Percentiles rank a stretch among this genome's conserved stretches.
Conservation (phyloP, 176 grass and related monocot species). For the Echinochloa phyllopogon region DNA sequence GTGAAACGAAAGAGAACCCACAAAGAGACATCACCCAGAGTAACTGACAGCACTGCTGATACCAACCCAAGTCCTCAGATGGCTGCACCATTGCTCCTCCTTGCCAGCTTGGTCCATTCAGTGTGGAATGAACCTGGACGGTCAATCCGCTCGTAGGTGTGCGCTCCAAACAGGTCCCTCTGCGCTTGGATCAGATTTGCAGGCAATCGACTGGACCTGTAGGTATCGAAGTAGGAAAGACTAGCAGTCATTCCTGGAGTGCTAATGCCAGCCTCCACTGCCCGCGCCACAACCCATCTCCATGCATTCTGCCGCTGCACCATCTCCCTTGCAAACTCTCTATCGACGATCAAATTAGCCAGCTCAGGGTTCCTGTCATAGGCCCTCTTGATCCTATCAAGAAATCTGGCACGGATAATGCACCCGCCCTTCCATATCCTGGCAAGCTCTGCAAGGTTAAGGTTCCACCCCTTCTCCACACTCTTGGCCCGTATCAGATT, state of each 20-base stretch:
- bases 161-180: slow-evolving; percentile 92
- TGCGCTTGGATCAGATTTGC: slow-evolving; percentile 97
- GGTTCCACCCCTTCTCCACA: slow-evolving; percentile 80
- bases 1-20: slow-evolving; percentile 40
- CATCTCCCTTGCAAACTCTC: slow-evolving; percentile 94
- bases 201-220: slow-evolving; percentile 76
- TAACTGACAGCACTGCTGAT: slow-evolving; percentile 2
- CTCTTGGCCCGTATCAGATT: slow-evolving; percentile 86
- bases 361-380: slow-evolving; percentile 78
- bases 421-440: slow-evolving; percentile 98
- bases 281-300: slow-evolving; percentile 87
- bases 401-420: slow-evolving; percentile 89
- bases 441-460: slow-evolving; percentile 81
- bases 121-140: slow-evolving; percentile 84
- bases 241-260: slow-evolving; percentile 93
- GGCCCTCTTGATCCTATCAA: slow-evolving; percentile 90
- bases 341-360: slow-evolving; percentile 94
- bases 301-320: slow-evolving; percentile 87
- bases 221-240: slow-evolving; percentile 90
- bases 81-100: slow-evolving; percentile 46
- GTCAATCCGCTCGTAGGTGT: slow-evolving; percentile 92
- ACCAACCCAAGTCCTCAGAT: slow-evolving; percentile 39
- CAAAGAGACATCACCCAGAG: slow-evolving; percentile 19
- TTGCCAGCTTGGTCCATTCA: slow-evolving; percentile 83
- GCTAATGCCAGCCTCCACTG: slow-evolving; percentile 84